Evolutionary conservation across 177 flowering plant genomes (phyloP), one percentile per base, ranked within the genome.

Genomic region (Vitis hybrid): DNA sequence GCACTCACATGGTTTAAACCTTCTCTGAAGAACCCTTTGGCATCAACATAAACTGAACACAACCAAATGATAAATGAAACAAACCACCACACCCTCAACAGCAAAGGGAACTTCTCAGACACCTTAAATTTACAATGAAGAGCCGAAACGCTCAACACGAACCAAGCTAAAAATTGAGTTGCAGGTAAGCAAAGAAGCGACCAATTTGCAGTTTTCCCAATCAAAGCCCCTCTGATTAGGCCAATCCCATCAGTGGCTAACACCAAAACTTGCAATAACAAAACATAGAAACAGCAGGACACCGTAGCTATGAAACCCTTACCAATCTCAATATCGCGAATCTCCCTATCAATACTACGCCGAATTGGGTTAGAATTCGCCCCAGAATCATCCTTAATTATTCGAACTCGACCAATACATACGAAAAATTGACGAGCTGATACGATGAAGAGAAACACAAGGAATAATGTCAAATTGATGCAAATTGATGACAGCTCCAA

Each of bases 21-120:
- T 69, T 86, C 79, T 3, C 56, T 18, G 8, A 79, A 66, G 58
- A 89, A 74, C 15, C 62, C 85, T 74, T 76, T 87, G 62, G 88
- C 87, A 79, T 92, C 97, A 68, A 80, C 78, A 72, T 88, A 92
- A 66, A 91, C 62, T 73, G 84, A 81, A 76, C 86, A 83, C 80
- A 89, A 56, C 72, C 91, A 88, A 70, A 92, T 74, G 50, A 83
- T 14, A 69, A 91, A 94, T 2, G 93, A 89, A 21, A 78, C 74
- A 60, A 81, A 58, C 99, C 99, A 96, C 98, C 98, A 96, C 24
- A 84, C 69, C 72, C 99, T 87, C 72, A 88, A 58, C 83, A 91
- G 73, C 60, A 86, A 62, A 40, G 97, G 95, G 76, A 87, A 91
- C 68, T 81, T 90, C 83, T 86, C 91, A 61, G 74, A 76, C 54